Percentiles rank a stretch among this genome's conserved stretches.
Evolutionary conservation across 2,329 filamentous ascomycete genomes (phyloP).

Genomic region (Fusarium mundagurra): DNA sequence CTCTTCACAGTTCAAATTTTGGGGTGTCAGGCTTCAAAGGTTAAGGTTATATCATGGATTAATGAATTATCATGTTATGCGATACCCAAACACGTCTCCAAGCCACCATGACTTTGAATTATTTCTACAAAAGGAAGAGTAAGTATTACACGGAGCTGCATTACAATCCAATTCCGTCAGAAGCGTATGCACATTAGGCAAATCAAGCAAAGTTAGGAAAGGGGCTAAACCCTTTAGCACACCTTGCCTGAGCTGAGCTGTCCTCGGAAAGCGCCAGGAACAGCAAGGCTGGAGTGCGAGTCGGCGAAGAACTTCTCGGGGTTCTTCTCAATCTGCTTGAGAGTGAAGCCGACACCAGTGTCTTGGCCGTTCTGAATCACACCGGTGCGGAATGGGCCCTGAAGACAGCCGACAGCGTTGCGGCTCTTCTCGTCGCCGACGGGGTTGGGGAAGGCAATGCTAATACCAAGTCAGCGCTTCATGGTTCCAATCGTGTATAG

Average conservation of each 20-base stretch:
- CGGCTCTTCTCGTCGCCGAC: constrained; percentile 48
- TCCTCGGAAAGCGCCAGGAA: constrained; percentile 62
- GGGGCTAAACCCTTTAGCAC: constrained; percentile 8
- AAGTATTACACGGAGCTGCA: neutral
- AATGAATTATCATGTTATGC: constrained; percentile 28
- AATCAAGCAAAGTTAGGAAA: neutral
- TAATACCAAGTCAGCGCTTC: constrained; percentile 17
- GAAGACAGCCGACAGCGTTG: constrained; percentile 54
- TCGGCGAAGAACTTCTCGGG: constrained; percentile 63
- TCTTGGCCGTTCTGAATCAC: constrained; percentile 44
- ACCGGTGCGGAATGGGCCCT: constrained; percentile 50
- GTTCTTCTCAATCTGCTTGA: constrained; percentile 61
- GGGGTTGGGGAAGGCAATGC: constrained; percentile 62
- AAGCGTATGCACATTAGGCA: neutral
- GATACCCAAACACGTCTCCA: constrained; percentile 6
- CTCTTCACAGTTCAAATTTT: neutral
- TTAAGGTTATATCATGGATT: constrained; percentile 23
- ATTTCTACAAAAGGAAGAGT: neutral
- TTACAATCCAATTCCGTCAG: neutral
- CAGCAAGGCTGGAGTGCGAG: constrained; percentile 58
- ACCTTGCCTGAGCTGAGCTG: constrained; percentile 50
- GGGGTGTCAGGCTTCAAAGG: neutral
- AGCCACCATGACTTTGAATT: constrained; percentile 6
- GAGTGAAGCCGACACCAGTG: constrained; percentile 56
- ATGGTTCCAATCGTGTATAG: neutral